Evolutionary conservation across 208 protist species (phyloP).

Genomic region (Trypanosoma boissoni): DNA sequence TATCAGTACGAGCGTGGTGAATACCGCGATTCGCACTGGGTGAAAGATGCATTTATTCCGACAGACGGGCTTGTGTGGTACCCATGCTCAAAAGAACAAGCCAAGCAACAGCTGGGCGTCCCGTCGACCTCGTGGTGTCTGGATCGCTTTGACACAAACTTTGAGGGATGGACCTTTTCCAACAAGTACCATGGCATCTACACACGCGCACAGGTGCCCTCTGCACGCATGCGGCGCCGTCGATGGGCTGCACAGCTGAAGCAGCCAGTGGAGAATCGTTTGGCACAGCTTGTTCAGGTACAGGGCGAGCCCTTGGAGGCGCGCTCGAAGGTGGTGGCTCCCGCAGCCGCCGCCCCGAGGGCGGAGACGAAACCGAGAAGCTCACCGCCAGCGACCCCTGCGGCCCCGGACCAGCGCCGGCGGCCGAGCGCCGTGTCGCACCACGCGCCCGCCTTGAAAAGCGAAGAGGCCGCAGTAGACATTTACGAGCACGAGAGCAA

Average conservation of each 20-base stretch:
- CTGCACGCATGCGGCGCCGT: slow-evolving; percentile 57
- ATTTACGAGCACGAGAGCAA: slow-evolving; percentile 72
- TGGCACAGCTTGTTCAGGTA: slow-evolving; percentile 36
- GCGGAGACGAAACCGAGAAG: background rate
- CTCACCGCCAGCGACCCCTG: background rate
- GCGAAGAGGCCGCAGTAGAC: slow-evolving; percentile 6
- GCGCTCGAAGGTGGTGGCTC: too few species aligned
- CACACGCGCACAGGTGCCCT: slow-evolving; percentile 27
- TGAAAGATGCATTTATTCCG: slow-evolving; percentile 1
- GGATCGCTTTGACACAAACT: slow-evolving; percentile 62
- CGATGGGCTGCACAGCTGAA: slow-evolving; percentile 62
- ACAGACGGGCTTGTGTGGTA: slow-evolving; percentile 67
- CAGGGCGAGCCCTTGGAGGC: slow-evolving; percentile 3
- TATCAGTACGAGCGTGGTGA: slow-evolving; percentile 75
- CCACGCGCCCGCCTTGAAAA: too few species aligned
- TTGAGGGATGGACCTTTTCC: slow-evolving; percentile 79
- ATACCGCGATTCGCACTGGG: slow-evolving; percentile 4
- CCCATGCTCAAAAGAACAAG: slow-evolving; percentile 49
- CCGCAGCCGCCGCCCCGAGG: background rate
- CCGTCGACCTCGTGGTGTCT: slow-evolving; percentile 45
- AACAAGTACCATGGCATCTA: slow-evolving; percentile 71
- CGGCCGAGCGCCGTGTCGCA: too few species aligned
- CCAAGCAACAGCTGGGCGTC: slow-evolving; percentile 18
- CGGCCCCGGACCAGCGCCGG: background rate
- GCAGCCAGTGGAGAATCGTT: slow-evolving; percentile 43